These are phyloP conservation scores for Colletotrichum sp. DNA, from an alignment of 2,329 filamentous ascomycete genomes.

Conservation along the genomic window DNA sequence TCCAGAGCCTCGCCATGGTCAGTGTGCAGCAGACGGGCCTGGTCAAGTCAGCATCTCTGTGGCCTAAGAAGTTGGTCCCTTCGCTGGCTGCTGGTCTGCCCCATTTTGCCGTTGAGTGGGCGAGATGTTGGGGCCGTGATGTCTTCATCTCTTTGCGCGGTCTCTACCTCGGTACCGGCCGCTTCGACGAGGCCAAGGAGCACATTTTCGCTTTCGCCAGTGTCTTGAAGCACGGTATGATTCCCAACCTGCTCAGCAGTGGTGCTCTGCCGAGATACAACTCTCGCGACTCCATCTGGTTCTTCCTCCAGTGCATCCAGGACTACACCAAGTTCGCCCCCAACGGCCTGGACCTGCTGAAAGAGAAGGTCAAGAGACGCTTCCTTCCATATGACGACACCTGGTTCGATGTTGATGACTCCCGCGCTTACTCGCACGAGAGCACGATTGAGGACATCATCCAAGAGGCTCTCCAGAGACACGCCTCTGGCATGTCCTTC, in stretches of 20 bases:
- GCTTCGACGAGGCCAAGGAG: constrained; percentile 87
- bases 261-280: constrained; percentile 92
- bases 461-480: constrained; percentile 90
- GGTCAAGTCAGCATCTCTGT: constrained; percentile 89
- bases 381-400: constrained; percentile 97
- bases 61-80: constrained; percentile 83
- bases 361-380: constrained; percentile 78
- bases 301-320: constrained; percentile 94
- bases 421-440: constrained; percentile 82
- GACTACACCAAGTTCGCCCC: constrained; percentile 87
- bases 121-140: constrained; percentile 95
- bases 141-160: constrained; percentile 96
- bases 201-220: constrained; percentile 95
- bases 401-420: constrained; percentile 84
- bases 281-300: constrained; percentile 95
- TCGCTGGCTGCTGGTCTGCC: constrained; percentile 91
- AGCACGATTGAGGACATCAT: constrained; percentile 89
- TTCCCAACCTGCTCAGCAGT: constrained; percentile 89
- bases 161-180: constrained; percentile 87
- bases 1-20: constrained; percentile 88
- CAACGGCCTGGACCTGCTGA: constrained; percentile 73
- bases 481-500: constrained; percentile 90
- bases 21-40: constrained; percentile 90
- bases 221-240: constrained; percentile 97
- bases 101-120: constrained; percentile 94